Percentiles rank a stretch among this genome's conserved stretches.
Conservation (phyloP, 2,329 filamentous ascomycete genomes). For the Aspergillus pseudoviridinutans region DNA sequence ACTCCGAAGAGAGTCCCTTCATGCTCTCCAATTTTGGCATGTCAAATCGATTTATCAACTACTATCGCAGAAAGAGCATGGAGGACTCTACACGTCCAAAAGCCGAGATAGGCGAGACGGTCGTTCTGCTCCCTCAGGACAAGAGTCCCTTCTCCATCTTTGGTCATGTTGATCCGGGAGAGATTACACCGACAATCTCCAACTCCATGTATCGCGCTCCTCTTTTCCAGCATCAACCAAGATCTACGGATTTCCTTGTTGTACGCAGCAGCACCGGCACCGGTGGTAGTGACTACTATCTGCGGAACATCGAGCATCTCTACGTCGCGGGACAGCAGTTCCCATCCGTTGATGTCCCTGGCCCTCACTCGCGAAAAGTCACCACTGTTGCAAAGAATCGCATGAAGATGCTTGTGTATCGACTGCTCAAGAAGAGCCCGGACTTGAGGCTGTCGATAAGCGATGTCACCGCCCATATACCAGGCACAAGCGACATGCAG, state of each 20-base stretch:
- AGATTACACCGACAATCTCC: slow-evolving; percentile 84
- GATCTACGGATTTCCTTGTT: slow-evolving; percentile 79
- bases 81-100: slow-evolving; percentile 75
- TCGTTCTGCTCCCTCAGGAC: slow-evolving; percentile 85
- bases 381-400: slow-evolving; percentile 96
- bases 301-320: slow-evolving; percentile 86
- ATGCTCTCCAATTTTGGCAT: slow-evolving; percentile 96
- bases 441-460: slow-evolving; percentile 66
- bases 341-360: slow-evolving; percentile 86
- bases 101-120: slow-evolving; percentile 80
- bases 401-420: slow-evolving; percentile 92
- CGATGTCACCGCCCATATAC: slow-evolving; percentile 89
- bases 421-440: slow-evolving; percentile 74
- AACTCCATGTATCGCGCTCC: slow-evolving; percentile 95
- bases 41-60: slow-evolving; percentile 94
- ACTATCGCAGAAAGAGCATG: slow-evolving; percentile 79
- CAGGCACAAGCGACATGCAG: slow-evolving; percentile 89
- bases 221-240: slow-evolving; percentile 79
- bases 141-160: slow-evolving; percentile 95
- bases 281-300: slow-evolving; percentile 72
- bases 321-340: slow-evolving; percentile 91
- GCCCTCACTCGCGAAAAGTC: slow-evolving; percentile 88
- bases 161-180: slow-evolving; percentile 84
- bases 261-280: slow-evolving; percentile 76
- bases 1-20: slow-evolving; percentile 88